phyloP scores from a whole-genome alignment of 1,139 yeast species.

The Kodamaea sp. region DNA sequence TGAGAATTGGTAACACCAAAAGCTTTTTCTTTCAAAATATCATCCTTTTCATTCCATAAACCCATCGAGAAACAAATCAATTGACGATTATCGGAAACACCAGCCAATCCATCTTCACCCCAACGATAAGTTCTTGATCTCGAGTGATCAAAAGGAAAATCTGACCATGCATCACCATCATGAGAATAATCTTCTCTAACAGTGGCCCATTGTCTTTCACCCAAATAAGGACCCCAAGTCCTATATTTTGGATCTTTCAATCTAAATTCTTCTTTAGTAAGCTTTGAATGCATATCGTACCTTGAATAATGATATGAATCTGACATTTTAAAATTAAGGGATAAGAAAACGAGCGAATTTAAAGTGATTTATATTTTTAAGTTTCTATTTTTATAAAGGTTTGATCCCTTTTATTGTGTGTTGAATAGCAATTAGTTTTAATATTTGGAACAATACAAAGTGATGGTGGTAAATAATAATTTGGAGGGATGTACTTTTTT shows the following conservation, averaged over 20 bases:
- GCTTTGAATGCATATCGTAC: constrained; percentile 1
- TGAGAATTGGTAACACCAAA: constrained; percentile 91
- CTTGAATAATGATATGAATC: too few relatives aligned
- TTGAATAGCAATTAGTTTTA: too few relatives aligned
- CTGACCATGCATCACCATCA: constrained; percentile 91
- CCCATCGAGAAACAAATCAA: constrained; percentile 74
- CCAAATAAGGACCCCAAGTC: constrained; percentile 86
- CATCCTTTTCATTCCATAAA: constrained; percentile 90
- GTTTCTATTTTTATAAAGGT: too few relatives aligned
- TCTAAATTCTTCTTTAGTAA: constrained; percentile 66
- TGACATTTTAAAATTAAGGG: too few relatives aligned
- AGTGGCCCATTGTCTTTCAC: constrained; percentile 93
- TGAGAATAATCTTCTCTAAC: constrained; percentile 89
- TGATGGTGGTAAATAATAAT: too few relatives aligned
- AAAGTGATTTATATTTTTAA: too few relatives aligned
- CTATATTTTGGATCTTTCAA: constrained; percentile 56
- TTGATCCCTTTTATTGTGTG: constrained; percentile 7
- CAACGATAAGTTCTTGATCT: constrained; percentile 82
- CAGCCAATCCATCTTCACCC: constrained; percentile 97
- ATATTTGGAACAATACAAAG: too few relatives aligned
- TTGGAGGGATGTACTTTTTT: too few relatives aligned
- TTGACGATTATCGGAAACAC: constrained; percentile 85
- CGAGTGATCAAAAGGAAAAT: constrained; percentile 86
- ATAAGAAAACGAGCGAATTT: too few relatives aligned
- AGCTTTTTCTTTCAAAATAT: constrained; percentile 78